Percentiles rank a stretch among this genome's conserved stretches.
Conservation (phyloP, 1,284 basidiomycete species). For the Sporisorium scitamineum region DNA sequence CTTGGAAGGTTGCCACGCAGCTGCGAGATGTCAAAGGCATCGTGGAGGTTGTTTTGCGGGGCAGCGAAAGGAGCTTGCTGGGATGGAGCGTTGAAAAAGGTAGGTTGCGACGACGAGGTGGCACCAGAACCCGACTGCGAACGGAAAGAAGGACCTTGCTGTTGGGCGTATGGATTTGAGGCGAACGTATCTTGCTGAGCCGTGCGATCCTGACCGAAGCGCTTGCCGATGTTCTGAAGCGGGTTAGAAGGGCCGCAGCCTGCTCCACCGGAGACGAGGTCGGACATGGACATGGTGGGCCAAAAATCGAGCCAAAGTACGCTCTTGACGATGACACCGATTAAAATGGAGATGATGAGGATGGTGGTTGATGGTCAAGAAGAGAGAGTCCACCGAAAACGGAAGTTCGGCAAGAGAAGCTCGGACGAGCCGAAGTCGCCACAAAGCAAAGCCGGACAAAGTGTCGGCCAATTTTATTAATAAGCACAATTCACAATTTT, state of each 20-base stretch:
- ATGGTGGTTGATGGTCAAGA: constrained; percentile 1
- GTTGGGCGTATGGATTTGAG: constrained; percentile 7
- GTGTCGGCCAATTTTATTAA: constrained; percentile 9
- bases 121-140: constrained; percentile 9
- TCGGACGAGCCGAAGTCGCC: constrained; percentile 18
- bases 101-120: constrained; percentile 18
- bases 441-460: constrained; percentile 35
- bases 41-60: constrained; percentile 20
- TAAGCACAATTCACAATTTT: no score
- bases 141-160: constrained; percentile 28
- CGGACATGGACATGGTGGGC: constrained; percentile 61
- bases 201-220: constrained; percentile 64
- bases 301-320: no score
- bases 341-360: neutral
- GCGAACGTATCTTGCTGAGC: constrained; percentile 56
- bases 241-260: constrained; percentile 67
- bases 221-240: constrained; percentile 64
- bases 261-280: constrained; percentile 63
- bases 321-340: neutral
- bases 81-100: constrained; percentile 45
- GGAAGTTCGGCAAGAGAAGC: neutral
- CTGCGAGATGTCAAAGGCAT: constrained; percentile 56
- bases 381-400: neutral
- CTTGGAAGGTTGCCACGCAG: constrained; percentile 52
- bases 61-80: constrained; percentile 22